Evolutionary conservation across 179 eudicot species (phyloP).

Genomic region (Gypsophila paniculata): DNA sequence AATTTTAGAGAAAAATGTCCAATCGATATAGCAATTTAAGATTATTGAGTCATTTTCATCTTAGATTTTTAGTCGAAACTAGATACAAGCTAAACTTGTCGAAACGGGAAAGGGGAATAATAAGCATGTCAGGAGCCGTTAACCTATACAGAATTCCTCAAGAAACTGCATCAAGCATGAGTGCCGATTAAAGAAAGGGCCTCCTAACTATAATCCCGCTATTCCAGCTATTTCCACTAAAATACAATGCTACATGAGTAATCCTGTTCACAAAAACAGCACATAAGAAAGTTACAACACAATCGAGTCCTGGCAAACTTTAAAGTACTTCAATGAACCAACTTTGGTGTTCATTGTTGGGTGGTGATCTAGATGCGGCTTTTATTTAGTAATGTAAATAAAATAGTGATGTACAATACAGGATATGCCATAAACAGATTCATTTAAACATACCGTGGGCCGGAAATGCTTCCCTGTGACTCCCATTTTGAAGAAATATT

Average conservation of each 20-base stretch:
- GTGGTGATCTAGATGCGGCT: not conserved
- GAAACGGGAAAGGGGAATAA: not conserved
- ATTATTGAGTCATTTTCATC: not conserved
- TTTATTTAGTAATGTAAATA: not conserved
- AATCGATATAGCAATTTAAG: not conserved
- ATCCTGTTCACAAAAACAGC: conserved; percentile 14
- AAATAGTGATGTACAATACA: not conserved
- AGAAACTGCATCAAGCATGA: conserved; percentile 12
- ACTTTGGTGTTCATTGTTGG: not conserved
- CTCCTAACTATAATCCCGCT: conserved; percentile 12
- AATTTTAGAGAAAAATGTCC: not conserved
- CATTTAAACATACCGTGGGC: conserved; percentile 14
- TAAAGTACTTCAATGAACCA: not conserved
- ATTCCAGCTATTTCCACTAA: conserved; percentile 16
- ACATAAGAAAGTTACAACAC: not conserved
- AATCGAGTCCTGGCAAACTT: not conserved
- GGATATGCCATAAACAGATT: not conserved
- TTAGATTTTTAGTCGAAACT: conserved; percentile 1
- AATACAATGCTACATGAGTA: conserved; percentile 19
- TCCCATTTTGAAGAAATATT: conserved; percentile 14
- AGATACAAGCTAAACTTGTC: not conserved
- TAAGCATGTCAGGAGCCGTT: conserved; percentile 10
- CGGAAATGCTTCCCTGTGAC: conserved; percentile 18
- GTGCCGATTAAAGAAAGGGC: conserved; percentile 13
- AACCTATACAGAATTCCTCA: conserved; percentile 9